Base-by-base conservation (phyloP, 73 alveolate genomes). In the Stentor roeselii region DNA sequence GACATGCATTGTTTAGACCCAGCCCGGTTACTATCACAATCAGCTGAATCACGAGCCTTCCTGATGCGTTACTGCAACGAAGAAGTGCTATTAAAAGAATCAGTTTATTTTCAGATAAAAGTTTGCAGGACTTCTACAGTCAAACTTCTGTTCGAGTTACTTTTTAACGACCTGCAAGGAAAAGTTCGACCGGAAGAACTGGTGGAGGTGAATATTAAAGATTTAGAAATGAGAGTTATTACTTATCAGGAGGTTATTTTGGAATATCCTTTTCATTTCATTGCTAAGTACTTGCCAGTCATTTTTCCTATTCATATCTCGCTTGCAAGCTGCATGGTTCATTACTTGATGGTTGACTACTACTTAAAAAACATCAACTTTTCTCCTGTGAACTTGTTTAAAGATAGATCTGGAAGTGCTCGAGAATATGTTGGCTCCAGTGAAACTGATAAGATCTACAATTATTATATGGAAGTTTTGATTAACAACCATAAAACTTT, bases 41-140 rank as follows among this genome's bases (percentile, higher is more conserved):
- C 41, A 30, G 80, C 37, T 32, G 80, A 67, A 2, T 30, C 50
- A 27, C 80, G 90, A 40, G 74, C 82, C 0, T 85, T 85, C 37
- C 78, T 85, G 67, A 39, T 85, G 32, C 34, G 87, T 32, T 85
- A 76, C 78, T 40, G 84, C 35, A 84, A 85, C 27, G 90, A 85
- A 85, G 90, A 76, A n/a, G 80, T 67, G 27, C 41, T 27, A 21
- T 67, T 67, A 21, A 67, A 67, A 21, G 80, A 67, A 67, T 21
- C 80, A 11, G 34, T 67, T 1, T 67, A 67, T 67, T 67, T 67
- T 40, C 60, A 85, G n/a, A 84, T 76, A 39, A 77, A 60, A 42
- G 21, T 76, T 2, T 15, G 14, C 36, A 77, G 82, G 78, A 4
- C 21, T 21, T 32, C n/a, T 21, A 67, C 21, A 27, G 11, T 67